phyloP scores from a whole-genome alignment of 2,329 filamentous ascomycete genomes.

The Hymenoscyphus infarciens region DNA sequence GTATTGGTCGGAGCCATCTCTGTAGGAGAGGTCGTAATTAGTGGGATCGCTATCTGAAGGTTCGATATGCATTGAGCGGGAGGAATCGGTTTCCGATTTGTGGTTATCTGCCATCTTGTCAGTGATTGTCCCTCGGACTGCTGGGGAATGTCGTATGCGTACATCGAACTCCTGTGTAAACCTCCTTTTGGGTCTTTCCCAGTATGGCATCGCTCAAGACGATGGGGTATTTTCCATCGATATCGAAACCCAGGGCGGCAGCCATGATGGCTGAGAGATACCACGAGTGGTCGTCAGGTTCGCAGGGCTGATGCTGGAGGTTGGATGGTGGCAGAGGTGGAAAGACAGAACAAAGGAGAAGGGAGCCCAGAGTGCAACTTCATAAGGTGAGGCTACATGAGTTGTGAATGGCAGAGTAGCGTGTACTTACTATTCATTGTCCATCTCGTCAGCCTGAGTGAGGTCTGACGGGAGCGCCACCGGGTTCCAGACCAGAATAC shows the following conservation, averaged over 20 bases:
- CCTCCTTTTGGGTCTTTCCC: conserved; percentile 52
- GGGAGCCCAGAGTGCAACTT: no score
- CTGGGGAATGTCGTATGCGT: conserved; percentile 29
- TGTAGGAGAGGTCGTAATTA: conserved; percentile 49
- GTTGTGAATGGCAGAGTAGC: no score
- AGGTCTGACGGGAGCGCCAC: no score
- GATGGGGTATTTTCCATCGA: conserved; percentile 60
- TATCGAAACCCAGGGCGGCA: conserved; percentile 44
- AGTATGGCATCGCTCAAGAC: conserved; percentile 60
- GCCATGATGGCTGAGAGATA: conserved; percentile 17
- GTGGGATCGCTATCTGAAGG: conserved; percentile 38
- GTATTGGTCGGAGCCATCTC: conserved; percentile 54
- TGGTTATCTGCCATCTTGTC: conserved; percentile 51
- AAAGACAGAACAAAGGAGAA: no score
- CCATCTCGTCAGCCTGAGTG: no score
- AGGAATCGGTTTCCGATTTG: conserved; percentile 51
- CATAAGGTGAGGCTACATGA: no score
- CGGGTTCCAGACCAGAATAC: no score
- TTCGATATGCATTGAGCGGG: conserved; percentile 47
- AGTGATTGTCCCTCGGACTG: neutral
- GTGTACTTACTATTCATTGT: no score
- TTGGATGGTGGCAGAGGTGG: neutral
- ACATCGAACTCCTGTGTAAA: conserved; percentile 61
- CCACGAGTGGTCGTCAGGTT: neutral
- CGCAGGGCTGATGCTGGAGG: neutral